A percentile compares a stretch with the other conserved stretches of the same genome.
phyloP scores from a whole-genome alignment of 2,329 filamentous ascomycete genomes.

The Exophiala dermatitidis region DNA sequence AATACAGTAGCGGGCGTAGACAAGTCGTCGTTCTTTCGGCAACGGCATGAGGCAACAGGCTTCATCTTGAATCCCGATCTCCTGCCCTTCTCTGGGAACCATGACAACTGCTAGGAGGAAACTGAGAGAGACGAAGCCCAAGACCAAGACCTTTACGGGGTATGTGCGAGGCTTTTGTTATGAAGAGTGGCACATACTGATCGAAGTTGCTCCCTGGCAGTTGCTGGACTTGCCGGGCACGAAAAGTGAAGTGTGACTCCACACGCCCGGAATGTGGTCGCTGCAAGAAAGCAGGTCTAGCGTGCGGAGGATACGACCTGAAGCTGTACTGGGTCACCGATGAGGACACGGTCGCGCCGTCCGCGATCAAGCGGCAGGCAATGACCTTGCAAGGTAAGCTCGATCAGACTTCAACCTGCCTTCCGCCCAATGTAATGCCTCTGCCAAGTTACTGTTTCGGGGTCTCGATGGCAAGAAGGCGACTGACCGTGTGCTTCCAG shows the following conservation, averaged over 20 bases:
- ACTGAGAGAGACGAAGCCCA: conserved; percentile 7
- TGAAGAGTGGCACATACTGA: not conserved
- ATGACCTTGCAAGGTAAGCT: conserved; percentile 13
- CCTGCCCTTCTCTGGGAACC: not conserved
- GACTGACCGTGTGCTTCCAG: not conserved
- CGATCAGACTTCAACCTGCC: not conserved
- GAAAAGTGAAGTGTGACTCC: conserved; percentile 18
- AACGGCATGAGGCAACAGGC: not conserved
- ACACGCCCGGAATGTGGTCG: conserved; percentile 8
- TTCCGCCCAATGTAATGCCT: no score
- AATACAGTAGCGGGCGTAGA: not conserved
- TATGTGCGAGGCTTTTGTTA: not conserved
- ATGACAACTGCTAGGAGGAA: conserved; percentile 5
- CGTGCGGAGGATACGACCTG: conserved; percentile 15
- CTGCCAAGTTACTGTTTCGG: not conserved
- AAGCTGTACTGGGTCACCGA: conserved; percentile 18
- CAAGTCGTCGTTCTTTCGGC: not conserved
- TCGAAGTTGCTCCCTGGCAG: not conserved
- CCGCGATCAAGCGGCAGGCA: conserved; percentile 18
- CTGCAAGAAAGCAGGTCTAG: conserved; percentile 7
- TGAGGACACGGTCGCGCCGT: conserved; percentile 15
- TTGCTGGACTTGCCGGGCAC: conserved; percentile 16
- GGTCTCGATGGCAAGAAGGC: not conserved
- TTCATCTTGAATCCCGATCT: not conserved
- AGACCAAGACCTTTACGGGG: conserved; percentile 18